phyloP scores from a whole-genome alignment of 2,329 filamentous ascomycete genomes.

The Penicillium expansum region DNA sequence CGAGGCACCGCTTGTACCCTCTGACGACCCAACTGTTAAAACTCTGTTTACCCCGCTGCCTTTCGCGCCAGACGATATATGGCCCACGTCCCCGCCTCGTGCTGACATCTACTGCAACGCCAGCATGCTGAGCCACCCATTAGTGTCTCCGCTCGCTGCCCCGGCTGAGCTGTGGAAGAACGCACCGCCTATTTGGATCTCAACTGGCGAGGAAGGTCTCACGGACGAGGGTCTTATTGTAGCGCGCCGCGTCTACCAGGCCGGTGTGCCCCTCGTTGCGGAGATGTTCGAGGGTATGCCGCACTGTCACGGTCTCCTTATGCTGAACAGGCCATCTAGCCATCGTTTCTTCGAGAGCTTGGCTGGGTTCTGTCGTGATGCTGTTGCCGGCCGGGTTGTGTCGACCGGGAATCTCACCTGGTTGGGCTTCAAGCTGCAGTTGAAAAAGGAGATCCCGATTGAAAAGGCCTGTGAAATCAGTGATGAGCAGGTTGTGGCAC shows the following conservation, averaged over 20 bases:
- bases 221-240: conserved; percentile 42
- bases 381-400: conserved; percentile 28
- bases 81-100: conserved; percentile 44
- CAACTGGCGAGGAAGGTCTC: conserved; percentile 43
- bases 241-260: conserved; percentile 41
- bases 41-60: conserved; percentile 25
- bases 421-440: conserved; percentile 30
- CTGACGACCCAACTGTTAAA: conserved; percentile 10
- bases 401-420: conserved; percentile 33
- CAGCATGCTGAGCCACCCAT: conserved; percentile 38
- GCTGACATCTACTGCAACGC: conserved; percentile 45
- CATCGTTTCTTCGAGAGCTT: conserved; percentile 56
- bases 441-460: conserved; percentile 32
- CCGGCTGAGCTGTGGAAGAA: conserved; percentile 40
- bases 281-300: conserved; percentile 48
- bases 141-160: conserved; percentile 41
- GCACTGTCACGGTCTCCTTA: conserved; percentile 55
- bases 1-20: conserved; percentile 27
- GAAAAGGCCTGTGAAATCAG: conserved; percentile 32
- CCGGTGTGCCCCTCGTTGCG: conserved; percentile 37
- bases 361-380: conserved; percentile 52
- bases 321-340: conserved; percentile 49
- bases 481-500: conserved; percentile 38
- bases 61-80: conserved; percentile 37
- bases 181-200: conserved; percentile 43